Conservation (phyloP, 2,329 filamentous ascomycete species). For the Alternaria metachromatica region DNA sequence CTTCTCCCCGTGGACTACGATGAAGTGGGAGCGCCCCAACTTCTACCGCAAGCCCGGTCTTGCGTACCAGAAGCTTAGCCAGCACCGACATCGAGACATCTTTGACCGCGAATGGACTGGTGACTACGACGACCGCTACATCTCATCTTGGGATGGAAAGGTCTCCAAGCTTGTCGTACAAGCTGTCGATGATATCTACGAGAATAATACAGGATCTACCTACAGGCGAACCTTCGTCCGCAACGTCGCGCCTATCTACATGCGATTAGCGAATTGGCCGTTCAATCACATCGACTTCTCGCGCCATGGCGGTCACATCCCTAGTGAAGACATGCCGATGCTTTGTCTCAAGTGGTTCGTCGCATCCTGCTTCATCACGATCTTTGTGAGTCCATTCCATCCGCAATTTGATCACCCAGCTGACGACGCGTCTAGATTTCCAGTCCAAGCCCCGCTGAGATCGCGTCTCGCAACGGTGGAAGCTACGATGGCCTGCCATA, state of each 20-base stretch:
- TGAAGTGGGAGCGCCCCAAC: constrained; percentile 31
- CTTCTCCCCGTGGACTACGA: constrained; percentile 27
- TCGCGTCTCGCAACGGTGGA: constrained; percentile 26
- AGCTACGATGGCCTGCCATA: constrained; percentile 39
- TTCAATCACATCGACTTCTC: constrained; percentile 36
- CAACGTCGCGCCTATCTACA: constrained; percentile 33
- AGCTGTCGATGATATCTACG: constrained; percentile 41
- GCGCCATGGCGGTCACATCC: constrained; percentile 22
- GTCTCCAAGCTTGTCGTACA: constrained; percentile 41
- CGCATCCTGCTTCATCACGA: constrained; percentile 29
- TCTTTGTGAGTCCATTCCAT: constrained; percentile 26
- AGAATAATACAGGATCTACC: constrained; percentile 33
- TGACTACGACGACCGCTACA: constrained; percentile 41
- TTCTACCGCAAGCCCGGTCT: constrained; percentile 35
- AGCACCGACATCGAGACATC: constrained; percentile 31
- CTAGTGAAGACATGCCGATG: constrained; percentile 31
- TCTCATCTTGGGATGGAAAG: constrained; percentile 39
- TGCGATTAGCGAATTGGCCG: constrained; percentile 43
- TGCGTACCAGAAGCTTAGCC: constrained; percentile 32
- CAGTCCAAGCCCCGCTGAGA: constrained; percentile 21
- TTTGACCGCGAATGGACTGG: constrained; percentile 35
- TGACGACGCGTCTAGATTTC: constrained; percentile 29
- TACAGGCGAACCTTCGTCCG: constrained; percentile 41
- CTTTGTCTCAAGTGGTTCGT: constrained; percentile 40
- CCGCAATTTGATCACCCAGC: not conserved